A percentile compares a stretch with the other conserved stretches of the same genome.
phyloP scores from a whole-genome alignment of 306 rosid genomes.

The Dicorynia guianensis region DNA sequence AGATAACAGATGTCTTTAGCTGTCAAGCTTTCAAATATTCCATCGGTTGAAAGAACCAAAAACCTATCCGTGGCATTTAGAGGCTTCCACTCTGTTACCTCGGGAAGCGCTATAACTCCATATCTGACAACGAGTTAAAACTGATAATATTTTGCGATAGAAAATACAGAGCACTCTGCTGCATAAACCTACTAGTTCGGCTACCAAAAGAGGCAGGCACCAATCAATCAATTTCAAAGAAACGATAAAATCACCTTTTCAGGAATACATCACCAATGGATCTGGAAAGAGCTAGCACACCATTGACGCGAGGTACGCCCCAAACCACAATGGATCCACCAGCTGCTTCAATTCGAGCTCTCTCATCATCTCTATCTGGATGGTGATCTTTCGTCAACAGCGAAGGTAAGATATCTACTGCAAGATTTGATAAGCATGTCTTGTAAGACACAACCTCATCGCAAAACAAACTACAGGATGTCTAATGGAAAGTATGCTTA shows the following conservation, averaged over 20 bases:
- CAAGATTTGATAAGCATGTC: not conserved
- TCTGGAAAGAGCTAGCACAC: conserved; percentile 7
- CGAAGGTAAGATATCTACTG: not conserved
- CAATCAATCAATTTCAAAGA: too few species aligned
- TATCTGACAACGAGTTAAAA: conserved; percentile 10
- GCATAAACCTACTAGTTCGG: not conserved
- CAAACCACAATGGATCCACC: conserved; percentile 2
- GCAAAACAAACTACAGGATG: not conserved
- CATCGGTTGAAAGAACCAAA: conserved; percentile 20
- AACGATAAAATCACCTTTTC: not conserved
- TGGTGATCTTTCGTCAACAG: conserved; percentile 1
- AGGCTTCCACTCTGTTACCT: not conserved
- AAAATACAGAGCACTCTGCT: too few species aligned
- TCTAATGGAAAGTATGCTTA: not conserved
- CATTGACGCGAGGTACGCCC: conserved; percentile 16
- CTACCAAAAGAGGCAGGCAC: not conserved
- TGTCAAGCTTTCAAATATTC: conserved; percentile 28
- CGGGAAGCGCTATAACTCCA: conserved; percentile 21
- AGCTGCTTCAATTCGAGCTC: conserved; percentile 23
- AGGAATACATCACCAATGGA: conserved; percentile 19
- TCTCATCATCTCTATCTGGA: conserved; percentile 25
- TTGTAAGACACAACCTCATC: not conserved
- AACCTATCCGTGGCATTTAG: not conserved
- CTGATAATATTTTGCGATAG: not conserved
- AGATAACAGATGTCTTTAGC: not conserved